Evolutionary conservation across 257 asterid genomes (phyloP).

Genomic region (Fraxinus cuspidata): DNA sequence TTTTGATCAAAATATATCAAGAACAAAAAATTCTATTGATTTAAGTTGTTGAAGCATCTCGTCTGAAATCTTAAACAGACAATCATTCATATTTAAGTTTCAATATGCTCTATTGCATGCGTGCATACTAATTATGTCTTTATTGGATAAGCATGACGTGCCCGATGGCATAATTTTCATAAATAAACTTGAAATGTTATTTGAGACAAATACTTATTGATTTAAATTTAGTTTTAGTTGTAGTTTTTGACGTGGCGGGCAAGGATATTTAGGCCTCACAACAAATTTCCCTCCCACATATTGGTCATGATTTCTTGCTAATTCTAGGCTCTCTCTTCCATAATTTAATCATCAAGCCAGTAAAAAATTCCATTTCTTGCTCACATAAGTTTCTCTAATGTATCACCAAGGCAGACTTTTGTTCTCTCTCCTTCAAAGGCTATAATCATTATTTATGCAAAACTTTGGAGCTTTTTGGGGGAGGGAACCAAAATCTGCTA

Average conservation of each 20-base stretch:
- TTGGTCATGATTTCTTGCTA: conserved; percentile 16
- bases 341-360: background rate
- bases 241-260: too few relatives aligned
- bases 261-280: conserved; percentile 26
- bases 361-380: background rate
- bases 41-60: background rate
- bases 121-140: too few relatives aligned
- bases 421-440: conserved; percentile 79
- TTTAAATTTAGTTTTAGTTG: too few relatives aligned
- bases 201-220: background rate
- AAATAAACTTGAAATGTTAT: background rate
- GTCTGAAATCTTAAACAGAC: background rate
- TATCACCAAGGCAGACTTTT: conserved; percentile 38
- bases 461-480: background rate
- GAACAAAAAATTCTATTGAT: background rate
- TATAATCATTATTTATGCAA: conserved; percentile 4
- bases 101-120: too few relatives aligned
- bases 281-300: background rate
- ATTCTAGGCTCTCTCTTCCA: conserved; percentile 35
- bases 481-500: background rate
- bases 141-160: too few relatives aligned
- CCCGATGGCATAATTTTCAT: too few relatives aligned
- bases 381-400: background rate
- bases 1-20: too few relatives aligned
- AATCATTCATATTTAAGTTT: too few relatives aligned